Evolutionary conservation across 2,329 filamentous ascomycete genomes (phyloP).

Genomic region (Anisogramma anomala): DNA sequence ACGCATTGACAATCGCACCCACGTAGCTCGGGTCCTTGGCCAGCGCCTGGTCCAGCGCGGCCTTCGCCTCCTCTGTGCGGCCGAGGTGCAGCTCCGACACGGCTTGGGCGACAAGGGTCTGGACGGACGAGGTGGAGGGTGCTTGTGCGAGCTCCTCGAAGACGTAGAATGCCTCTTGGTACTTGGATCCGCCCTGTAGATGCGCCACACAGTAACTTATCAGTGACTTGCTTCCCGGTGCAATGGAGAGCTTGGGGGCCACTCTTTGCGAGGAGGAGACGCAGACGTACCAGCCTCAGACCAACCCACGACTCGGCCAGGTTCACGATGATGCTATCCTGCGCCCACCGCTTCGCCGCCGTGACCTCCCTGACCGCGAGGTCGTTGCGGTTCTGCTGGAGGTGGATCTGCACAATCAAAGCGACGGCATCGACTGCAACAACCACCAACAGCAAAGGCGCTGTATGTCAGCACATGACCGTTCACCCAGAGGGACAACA

Average conservation of each 20-base stretch:
- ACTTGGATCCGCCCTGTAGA: slow-evolving; percentile 75
- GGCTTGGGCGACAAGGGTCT: slow-evolving; percentile 74
- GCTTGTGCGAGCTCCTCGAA: slow-evolving; percentile 91
- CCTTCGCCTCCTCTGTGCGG: slow-evolving; percentile 76
- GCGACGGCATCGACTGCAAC: slow-evolving; percentile 64
- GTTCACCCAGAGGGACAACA: too few species aligned
- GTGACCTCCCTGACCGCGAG: slow-evolving; percentile 82
- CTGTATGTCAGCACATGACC: too few species aligned
- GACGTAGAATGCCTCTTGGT: slow-evolving; percentile 95
- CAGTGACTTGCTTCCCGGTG: too few species aligned
- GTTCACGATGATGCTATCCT: slow-evolving; percentile 89
- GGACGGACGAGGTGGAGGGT: slow-evolving; percentile 63
- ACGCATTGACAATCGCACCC: slow-evolving; percentile 69
- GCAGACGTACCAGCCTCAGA: slow-evolving; percentile 58
- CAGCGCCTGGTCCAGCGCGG: slow-evolving; percentile 69
- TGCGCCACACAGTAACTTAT: background rate
- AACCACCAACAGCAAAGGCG: too few species aligned
- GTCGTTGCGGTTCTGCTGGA: slow-evolving; percentile 83
- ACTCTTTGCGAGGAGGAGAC: background rate
- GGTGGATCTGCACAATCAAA: slow-evolving; percentile 81
- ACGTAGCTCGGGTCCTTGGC: slow-evolving; percentile 59
- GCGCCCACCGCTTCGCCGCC: slow-evolving; percentile 81
- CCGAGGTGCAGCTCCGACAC: slow-evolving; percentile 86
- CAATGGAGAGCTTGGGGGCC: background rate
- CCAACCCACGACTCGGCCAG: slow-evolving; percentile 93